Conservation (phyloP, 495 filamentous ascomycete genomes). For the Penicillium robsamsonii region DNA sequence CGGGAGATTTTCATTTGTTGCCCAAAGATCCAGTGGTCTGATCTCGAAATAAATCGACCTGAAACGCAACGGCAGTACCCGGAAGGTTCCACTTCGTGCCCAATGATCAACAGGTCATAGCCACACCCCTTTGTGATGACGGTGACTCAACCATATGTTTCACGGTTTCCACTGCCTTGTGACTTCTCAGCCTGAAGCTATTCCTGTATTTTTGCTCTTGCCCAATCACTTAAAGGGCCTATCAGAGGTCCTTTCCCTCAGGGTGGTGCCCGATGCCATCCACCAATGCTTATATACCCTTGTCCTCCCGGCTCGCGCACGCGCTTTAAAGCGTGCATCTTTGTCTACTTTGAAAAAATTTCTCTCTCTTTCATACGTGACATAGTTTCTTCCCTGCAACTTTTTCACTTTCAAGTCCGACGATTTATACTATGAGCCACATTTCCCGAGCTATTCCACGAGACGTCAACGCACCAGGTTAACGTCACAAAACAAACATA, state of each 20-base stretch:
- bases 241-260: constrained; percentile 19
- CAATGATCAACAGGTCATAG: constrained; percentile 11
- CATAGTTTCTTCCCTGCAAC: constrained; percentile 9
- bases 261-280: constrained; percentile 29
- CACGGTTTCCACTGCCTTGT: constrained; percentile 17
- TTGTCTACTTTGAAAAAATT: constrained; percentile 22
- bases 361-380: constrained; percentile 8
- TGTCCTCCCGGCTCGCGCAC: constrained; percentile 16
- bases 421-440: constrained; percentile 28
- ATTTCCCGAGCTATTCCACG: constrained; percentile 12
- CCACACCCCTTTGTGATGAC: constrained; percentile 5
- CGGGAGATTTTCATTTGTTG: constrained; percentile 4
- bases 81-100: constrained; percentile 13
- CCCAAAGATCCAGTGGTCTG: constrained; percentile 5
- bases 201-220: constrained; percentile 22
- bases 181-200: constrained; percentile 26
- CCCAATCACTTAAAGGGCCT: constrained; percentile 27
- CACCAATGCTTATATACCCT: constrained; percentile 27
- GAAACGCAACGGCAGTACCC: constrained; percentile 13
- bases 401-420: constrained; percentile 13
- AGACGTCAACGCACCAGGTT: constrained; percentile 25
- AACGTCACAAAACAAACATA: constrained; percentile 8
- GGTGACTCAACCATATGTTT: constrained; percentile 5
- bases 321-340: constrained; percentile 12
- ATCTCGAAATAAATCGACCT: constrained; percentile 8